Evolutionary conservation across 352 stramenopile species (phyloP).

Genomic region (Globisporangium perplexum): DNA sequence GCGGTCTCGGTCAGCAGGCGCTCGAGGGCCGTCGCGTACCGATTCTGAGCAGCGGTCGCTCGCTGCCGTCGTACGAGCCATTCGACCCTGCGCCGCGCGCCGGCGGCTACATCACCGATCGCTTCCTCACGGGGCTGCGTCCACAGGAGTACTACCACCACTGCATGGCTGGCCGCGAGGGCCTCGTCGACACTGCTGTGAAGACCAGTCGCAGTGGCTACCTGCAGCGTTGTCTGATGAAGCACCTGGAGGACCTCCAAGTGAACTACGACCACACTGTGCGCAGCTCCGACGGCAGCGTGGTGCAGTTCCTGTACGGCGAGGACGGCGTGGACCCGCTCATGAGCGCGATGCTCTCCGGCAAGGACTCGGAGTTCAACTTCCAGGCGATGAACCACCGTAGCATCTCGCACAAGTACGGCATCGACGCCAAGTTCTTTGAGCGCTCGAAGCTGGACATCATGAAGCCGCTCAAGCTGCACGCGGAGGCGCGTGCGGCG

Average conservation of each 20-base stretch:
- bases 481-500: slow-evolving; percentile 56
- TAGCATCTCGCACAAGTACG: slow-evolving; percentile 93
- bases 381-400: slow-evolving; percentile 97
- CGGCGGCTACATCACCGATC: slow-evolving; percentile 99
- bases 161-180: slow-evolving; percentile 99
- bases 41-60: slow-evolving; percentile 96
- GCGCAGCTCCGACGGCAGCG: slow-evolving; percentile 94
- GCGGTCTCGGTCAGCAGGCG: slow-evolving; percentile 98
- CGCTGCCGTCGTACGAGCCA: slow-evolving; percentile 97
- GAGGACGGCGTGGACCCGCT: slow-evolving; percentile 98
- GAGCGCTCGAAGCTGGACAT: slow-evolving; percentile 88
- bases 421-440: slow-evolving; percentile 85
- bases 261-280: slow-evolving; percentile 99
- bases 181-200: slow-evolving; percentile 98
- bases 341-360: slow-evolving; percentile 93
- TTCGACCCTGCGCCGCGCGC: slow-evolving; percentile 97
- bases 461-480: slow-evolving; percentile 78
- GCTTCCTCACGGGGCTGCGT: slow-evolving; percentile 97
- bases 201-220: slow-evolving; percentile 99
- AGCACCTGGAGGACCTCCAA: slow-evolving; percentile 97
- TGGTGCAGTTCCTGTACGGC: slow-evolving; percentile 99
- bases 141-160: slow-evolving; percentile 99
- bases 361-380: slow-evolving; percentile 88
- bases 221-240: slow-evolving; percentile 98
- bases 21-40: slow-evolving; percentile 98